A percentile compares a stretch with the other conserved stretches of the same genome.
Conservation (phyloP, 2,329 filamentous ascomycete species). For the Cytospora leucostoma region DNA sequence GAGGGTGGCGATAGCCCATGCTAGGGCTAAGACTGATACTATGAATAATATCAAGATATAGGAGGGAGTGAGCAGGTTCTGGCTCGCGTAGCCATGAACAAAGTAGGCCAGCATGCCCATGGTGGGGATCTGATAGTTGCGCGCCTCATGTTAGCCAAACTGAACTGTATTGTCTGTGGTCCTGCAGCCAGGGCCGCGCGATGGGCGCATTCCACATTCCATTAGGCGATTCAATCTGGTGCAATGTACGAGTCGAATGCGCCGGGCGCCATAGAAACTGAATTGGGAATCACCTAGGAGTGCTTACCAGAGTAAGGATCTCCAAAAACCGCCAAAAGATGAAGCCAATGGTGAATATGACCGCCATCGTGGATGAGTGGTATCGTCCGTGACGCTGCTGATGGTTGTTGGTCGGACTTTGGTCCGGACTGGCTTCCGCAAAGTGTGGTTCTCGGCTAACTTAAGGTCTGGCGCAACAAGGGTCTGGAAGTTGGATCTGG, state of each 20-base stretch:
- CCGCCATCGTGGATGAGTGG: constrained; percentile 47
- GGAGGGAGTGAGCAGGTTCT: constrained; percentile 61
- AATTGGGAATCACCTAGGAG: neutral
- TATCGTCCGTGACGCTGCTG: neutral
- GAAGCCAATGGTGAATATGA: constrained; percentile 63
- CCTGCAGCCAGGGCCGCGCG: neutral
- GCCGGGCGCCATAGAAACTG: neutral
- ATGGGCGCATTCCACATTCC: neutral
- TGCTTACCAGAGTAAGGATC: constrained; percentile 61
- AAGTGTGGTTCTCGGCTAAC: constrained; percentile 2
- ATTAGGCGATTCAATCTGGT: neutral
- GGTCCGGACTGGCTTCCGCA: neutral
- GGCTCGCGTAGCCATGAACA: constrained; percentile 58
- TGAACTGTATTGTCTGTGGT: neutral
- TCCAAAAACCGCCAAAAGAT: constrained; percentile 62
- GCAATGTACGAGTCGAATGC: neutral
- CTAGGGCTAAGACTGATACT: constrained; percentile 62
- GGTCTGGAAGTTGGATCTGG: neutral
- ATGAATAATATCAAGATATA: constrained; percentile 69
- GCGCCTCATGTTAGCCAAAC: constrained; percentile 8
- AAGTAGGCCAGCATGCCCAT: constrained; percentile 70
- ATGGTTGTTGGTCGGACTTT: neutral
- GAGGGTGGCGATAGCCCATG: constrained; percentile 65
- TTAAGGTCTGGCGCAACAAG: constrained; percentile 10
- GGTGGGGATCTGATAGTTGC: constrained; percentile 54